Evolutionary conservation across 345 rosid genomes (phyloP).

Genomic region (Euphorbia peplus): DNA sequence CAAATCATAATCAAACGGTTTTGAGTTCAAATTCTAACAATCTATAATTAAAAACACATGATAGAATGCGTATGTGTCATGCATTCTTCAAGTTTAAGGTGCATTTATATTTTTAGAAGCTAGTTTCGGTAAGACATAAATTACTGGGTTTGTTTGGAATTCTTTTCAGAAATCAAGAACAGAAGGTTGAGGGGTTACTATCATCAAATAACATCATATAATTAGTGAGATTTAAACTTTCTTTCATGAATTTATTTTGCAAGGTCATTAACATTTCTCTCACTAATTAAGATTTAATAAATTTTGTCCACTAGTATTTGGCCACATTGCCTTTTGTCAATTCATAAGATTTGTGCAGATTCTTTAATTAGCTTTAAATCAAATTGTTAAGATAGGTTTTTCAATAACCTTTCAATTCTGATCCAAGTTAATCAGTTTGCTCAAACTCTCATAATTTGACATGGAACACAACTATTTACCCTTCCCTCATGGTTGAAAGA

Average conservation of each 20-base stretch:
- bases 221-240: neutral
- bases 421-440: too few species aligned
- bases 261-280: slow-evolving; percentile 3
- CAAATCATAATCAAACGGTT: too few species aligned
- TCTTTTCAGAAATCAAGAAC: neutral
- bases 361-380: neutral
- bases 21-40: too few species aligned
- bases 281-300: neutral
- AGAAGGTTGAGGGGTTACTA: slow-evolving; percentile 9
- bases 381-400: neutral
- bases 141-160: neutral
- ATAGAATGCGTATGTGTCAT: too few species aligned
- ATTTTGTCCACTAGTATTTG: slow-evolving; percentile 16
- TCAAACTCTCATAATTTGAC: too few species aligned
- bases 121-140: slow-evolving; percentile 22
- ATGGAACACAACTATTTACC: too few species aligned
- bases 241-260: neutral
- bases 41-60: too few species aligned
- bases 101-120: neutral
- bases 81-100: too few species aligned
- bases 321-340: slow-evolving; percentile 12
- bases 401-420: neutral
- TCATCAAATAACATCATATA: neutral
- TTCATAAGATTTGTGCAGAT: slow-evolving; percentile 27
- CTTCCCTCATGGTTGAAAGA: too few species aligned